Evolutionary conservation across 352 stramenopile genomes (phyloP).

Genomic region (Globisporangium alternatum): DNA sequence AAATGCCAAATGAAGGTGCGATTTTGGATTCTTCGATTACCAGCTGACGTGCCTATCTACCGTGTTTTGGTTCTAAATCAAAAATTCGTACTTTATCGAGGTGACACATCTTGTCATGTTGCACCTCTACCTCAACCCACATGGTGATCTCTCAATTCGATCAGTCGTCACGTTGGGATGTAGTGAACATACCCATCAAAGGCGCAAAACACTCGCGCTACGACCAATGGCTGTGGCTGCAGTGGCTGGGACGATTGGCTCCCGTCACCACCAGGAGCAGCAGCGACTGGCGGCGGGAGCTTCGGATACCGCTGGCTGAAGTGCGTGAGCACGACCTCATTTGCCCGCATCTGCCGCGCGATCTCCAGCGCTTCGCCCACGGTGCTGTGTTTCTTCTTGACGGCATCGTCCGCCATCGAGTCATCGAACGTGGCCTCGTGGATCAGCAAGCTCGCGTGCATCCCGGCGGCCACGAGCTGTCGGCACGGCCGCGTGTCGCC

Average conservation of each 20-base stretch:
- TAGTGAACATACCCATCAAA: slow-evolving; percentile 15
- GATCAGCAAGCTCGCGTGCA: slow-evolving; percentile 86
- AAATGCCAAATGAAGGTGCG: not conserved
- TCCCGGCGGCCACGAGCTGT: slow-evolving; percentile 43
- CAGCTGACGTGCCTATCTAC: too few relatives aligned
- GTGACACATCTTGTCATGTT: slow-evolving; percentile 4
- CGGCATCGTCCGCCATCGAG: slow-evolving; percentile 91
- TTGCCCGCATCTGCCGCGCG: slow-evolving; percentile 67
- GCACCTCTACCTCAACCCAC: not conserved
- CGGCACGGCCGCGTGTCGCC: slow-evolving; percentile 92
- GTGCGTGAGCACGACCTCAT: slow-evolving; percentile 93
- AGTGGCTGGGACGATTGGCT: not conserved
- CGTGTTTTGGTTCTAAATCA: not conserved
- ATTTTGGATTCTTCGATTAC: too few relatives aligned
- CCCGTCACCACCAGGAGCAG: too few relatives aligned
- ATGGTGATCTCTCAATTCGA: not conserved
- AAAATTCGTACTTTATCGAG: slow-evolving; percentile 1
- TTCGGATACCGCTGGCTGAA: slow-evolving; percentile 88
- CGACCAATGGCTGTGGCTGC: not conserved
- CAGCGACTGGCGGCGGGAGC: slow-evolving; percentile 33
- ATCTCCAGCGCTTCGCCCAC: slow-evolving; percentile 90
- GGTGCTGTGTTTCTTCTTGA: slow-evolving; percentile 93
- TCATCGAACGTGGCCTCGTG: slow-evolving; percentile 98
- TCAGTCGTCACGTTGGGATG: slow-evolving; percentile 5
- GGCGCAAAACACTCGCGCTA: slow-evolving; percentile 14